A percentile compares a stretch with the other conserved stretches of the same genome.
Evolutionary conservation across 768 basidiomycete genomes (phyloP).

Genomic region (Lentinus brumalis): DNA sequence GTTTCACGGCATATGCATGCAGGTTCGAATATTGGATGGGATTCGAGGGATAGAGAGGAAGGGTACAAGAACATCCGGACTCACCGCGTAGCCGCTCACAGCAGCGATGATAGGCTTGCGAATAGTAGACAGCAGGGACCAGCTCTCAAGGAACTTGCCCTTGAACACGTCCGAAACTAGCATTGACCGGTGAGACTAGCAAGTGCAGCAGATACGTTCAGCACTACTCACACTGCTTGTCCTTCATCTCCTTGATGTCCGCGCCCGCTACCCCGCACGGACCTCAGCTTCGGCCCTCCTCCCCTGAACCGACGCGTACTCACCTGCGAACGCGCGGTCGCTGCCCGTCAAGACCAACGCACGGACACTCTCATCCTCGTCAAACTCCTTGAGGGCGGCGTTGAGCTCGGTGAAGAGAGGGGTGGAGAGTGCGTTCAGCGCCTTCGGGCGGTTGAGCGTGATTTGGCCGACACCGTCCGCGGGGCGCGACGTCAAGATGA

Average conservation of each 20-base stretch:
- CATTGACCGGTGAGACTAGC: constrained; percentile 18
- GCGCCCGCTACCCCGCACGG: constrained; percentile 69
- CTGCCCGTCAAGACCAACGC: constrained; percentile 93
- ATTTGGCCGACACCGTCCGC: constrained; percentile 74
- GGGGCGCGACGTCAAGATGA: constrained; percentile 71
- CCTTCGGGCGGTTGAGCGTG: constrained; percentile 87
- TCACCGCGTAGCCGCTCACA: constrained; percentile 89
- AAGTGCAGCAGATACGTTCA: not conserved
- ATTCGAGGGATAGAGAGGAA: not conserved
- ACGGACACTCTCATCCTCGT: constrained; percentile 69
- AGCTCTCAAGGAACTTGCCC: constrained; percentile 82
- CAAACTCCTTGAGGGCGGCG: constrained; percentile 68
- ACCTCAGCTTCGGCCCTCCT: not conserved
- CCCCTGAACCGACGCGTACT: constrained; percentile 27
- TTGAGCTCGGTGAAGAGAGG: constrained; percentile 85
- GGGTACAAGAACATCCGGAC: constrained; percentile 32
- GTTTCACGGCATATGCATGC: not conserved
- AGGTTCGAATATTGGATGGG: not conserved
- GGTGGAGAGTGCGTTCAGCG: constrained; percentile 83
- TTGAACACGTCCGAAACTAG: constrained; percentile 87
- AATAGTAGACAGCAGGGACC: constrained; percentile 71
- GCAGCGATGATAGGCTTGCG: constrained; percentile 96
- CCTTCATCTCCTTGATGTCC: constrained; percentile 99
- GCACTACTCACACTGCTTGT: constrained; percentile 74
- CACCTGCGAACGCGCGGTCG: constrained; percentile 91